A percentile compares a stretch with the other conserved stretches of the same genome.
Evolutionary conservation across 2,329 filamentous ascomycete genomes (phyloP).

Genomic region (Pseudocercospora fijiensis): DNA sequence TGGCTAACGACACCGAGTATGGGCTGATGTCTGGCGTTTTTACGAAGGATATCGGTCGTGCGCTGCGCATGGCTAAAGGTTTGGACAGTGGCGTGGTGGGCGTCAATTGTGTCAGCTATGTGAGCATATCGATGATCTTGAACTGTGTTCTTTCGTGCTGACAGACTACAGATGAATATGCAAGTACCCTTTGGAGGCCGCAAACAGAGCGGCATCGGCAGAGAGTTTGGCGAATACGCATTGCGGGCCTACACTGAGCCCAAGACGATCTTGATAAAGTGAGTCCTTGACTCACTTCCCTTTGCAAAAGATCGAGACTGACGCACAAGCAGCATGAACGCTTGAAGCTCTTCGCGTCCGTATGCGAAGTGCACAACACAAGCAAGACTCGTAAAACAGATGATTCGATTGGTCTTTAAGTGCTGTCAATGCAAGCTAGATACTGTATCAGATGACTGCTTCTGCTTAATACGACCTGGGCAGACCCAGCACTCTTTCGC

Average conservation of each 20-base stretch:
- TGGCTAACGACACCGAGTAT: constrained; percentile 42
- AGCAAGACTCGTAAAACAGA: background rate
- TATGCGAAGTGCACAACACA: background rate
- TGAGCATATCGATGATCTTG: background rate
- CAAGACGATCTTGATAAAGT: constrained; percentile 12
- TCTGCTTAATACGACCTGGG: constrained; percentile 30
- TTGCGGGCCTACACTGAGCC: constrained; percentile 59
- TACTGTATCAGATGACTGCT: background rate
- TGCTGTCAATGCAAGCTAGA: background rate
- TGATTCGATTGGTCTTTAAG: background rate
- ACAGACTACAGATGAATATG: constrained; percentile 7
- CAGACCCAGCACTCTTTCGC: constrained; percentile 35
- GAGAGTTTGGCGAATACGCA: constrained; percentile 61
- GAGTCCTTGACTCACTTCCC: background rate
- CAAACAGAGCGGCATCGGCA: constrained; percentile 61
- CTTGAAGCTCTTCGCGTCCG: background rate
- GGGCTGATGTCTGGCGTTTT: constrained; percentile 41
- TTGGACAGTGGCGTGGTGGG: constrained; percentile 44
- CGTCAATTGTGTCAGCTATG: constrained; percentile 37
- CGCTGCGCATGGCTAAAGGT: constrained; percentile 42
- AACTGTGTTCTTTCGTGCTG: background rate
- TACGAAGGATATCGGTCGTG: constrained; percentile 41
- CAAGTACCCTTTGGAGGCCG: constrained; percentile 54
- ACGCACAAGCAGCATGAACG: constrained; percentile 3
- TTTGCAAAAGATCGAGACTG: background rate